Evolutionary conservation across 352 stramenopile genomes (phyloP), one percentile per base, ranked within the genome.

Genomic region (Phytophthora hibernalis): DNA sequence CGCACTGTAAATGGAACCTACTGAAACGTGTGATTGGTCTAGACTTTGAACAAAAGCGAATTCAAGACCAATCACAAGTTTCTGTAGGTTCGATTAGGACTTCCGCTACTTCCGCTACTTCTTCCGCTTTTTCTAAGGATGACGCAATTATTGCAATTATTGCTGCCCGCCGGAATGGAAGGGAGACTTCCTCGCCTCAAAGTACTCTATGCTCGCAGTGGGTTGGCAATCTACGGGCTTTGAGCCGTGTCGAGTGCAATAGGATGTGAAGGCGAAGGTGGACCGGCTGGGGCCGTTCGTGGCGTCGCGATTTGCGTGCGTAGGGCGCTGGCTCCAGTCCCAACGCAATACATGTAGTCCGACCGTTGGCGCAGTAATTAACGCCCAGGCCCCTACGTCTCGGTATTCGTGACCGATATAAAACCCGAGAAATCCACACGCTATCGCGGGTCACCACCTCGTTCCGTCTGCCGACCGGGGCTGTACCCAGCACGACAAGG

Each of bases 201-300:
- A 15, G 35, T 7, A 15, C 21, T 55, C 44, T 55, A 48, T 47
- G n/a, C 30, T 18, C 18, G 45, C 26, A 60, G 49, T 60, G 52
- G 52, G 37, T 61, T 52, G 40, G 20, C 40, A 33, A 22, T 20
- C 28, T 61, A n/a, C 21, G 26, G 11, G 18, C 33, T 54, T n/a
- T 55, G 44, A 64, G 33, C 31, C n/a, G 16, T 13, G 35, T 18
- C 35, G n/a, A 47, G 16, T 18, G 20, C 22, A 22, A 15, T 35
- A 70, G 10, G 61, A 64, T 58, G 26, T 44, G 54, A 60, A 70
- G 26, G 54, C 63, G 59, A 70, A 50, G 54, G 53, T 50, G 54
- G 30, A 65, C 38, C 56, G 26, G 38, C 63, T 67, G 50, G 35
- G 35, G 15, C 28, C 38, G 44, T 43, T 61, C 50, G 48, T 66